Percentiles rank a stretch among this genome's conserved stretches.
Evolutionary conservation across 73 alveolate species (phyloP).

Genomic region (Effrenium voratum): DNA sequence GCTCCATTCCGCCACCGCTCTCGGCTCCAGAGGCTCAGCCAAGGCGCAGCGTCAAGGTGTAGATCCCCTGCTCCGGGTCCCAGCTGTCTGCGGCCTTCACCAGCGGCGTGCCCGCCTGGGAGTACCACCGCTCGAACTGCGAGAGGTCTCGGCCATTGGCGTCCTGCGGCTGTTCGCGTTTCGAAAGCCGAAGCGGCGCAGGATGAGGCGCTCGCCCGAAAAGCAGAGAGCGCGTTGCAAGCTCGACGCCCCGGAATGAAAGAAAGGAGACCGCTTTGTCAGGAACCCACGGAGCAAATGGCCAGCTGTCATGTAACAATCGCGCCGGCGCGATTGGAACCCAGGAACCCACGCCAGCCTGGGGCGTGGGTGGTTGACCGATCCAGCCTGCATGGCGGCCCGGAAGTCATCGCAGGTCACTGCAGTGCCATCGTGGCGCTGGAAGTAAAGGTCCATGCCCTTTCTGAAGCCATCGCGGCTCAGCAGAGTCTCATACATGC

Average conservation of each 20-base stretch:
- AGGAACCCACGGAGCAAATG: too few relatives aligned
- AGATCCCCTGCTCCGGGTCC: background rate
- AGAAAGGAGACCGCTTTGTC: too few relatives aligned
- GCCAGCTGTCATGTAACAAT: too few relatives aligned
- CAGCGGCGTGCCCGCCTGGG: constrained; percentile 34
- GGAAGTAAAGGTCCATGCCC: constrained; percentile 17
- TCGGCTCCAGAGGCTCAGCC: too few relatives aligned
- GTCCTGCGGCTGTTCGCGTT: too few relatives aligned
- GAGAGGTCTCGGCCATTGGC: constrained; percentile 11
- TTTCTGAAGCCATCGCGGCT: constrained; percentile 2
- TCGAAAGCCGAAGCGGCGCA: too few relatives aligned
- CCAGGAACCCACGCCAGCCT: too few relatives aligned
- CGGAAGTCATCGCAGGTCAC: constrained; percentile 49
- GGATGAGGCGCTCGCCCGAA: too few relatives aligned
- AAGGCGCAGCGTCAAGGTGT: background rate
- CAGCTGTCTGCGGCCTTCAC: background rate
- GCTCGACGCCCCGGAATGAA: too few relatives aligned
- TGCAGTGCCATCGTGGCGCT: constrained; percentile 19
- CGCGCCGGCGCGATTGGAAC: too few relatives aligned
- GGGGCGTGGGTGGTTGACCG: background rate
- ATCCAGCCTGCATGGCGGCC: constrained; percentile 18
- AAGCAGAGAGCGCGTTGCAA: too few relatives aligned
- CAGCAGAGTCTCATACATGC: constrained; percentile 33
- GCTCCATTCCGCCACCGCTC: too few relatives aligned
- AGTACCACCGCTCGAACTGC: constrained; percentile 60